Evolutionary conservation across 177 flowering plant genomes (phyloP), one percentile per base, ranked within the genome.

Genomic region (Vitis hybrid): DNA sequence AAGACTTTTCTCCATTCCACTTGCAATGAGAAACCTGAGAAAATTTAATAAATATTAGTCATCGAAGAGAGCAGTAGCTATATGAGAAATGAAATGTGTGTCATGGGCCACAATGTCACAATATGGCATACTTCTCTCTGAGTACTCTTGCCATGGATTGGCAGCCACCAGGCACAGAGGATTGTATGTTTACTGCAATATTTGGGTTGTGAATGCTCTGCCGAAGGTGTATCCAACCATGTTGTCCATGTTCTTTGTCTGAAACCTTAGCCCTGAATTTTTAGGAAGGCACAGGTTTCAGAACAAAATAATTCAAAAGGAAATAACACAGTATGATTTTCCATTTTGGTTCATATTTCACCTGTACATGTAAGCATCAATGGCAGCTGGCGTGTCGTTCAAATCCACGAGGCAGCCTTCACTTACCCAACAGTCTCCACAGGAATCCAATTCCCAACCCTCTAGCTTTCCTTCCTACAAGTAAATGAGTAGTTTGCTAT

Each of bases 321-420:
- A 10, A 60, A 60, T 14, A 22, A 14, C 5, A 8, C 5, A 3
- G n/a, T 57, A 57, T n/a, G 5, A 19, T 16, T 20, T 56, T 14
- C 13, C n/a, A 16, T 18, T 8, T 13, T 26, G 3, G 2, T 59
- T 20, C 14, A 48, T 4, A 4, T 45, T 18, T 13, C 55, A 94
- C 98, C 96, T 90, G 84, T 92, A 94, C 98, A 94, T 94, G 64
- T 84, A 86, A 55, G 97, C 97, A 69, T 94, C 97, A 62, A 94
- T 64, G 18, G 90, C 84, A 11, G 88, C 77, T 0, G 95, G 94
- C 16, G 58, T 26, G 45, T 94, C 94, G 62, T 86, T 89, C 1
- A 87, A 82, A 74, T 92, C 98, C 7, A 86, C 98, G 15, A 92
- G 91, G 84, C 97, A 94, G 31, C 97, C 98, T 26, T 92, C 98